Evolutionary conservation across 2,329 filamentous ascomycete genomes (phyloP), one percentile per base, ranked within the genome.

Genomic region (Aspergillus chevalieri): DNA sequence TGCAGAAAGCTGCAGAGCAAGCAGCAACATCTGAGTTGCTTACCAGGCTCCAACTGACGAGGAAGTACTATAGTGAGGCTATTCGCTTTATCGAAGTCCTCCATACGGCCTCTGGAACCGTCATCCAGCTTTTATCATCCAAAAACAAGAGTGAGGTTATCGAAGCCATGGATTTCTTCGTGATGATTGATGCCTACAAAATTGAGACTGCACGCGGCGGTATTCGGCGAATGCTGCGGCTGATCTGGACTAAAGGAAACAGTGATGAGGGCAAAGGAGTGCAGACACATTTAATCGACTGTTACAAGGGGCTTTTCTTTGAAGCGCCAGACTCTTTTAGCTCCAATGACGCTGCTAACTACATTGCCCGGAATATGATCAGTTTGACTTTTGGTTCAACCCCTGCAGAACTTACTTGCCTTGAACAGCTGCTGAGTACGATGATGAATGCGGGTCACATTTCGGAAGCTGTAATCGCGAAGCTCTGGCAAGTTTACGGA

Each of bases 221-320:
- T 50, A 97, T 98, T 63, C 83, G 92, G 51, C 86, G 90, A 50
- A 98, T 98, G 93, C 78, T 98, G 55, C 85, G 92, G 47, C 78
- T 98, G 17, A 98, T 98, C 68, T 98, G 93, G 93, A 98, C 93
- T 56, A 98, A 98, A 73, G 92, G 93, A 59, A 98, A 97, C 72
- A 97, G 90, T 61, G 93, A 98, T 63, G 94, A 98, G 76, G 93
- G 94, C 61, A 98, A 97, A 73, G 93, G 93, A 49, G 91, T 98
- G 2, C 94, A 98, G 66, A 88, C 87, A 2, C 93, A 98, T 69
- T 78, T 98, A 26, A 95, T 98, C 57, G 93, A 98, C 59, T 95
- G 89, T 68, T 98, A 98, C 75, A 93, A 87, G 65, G 84, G 89
- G 17, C 81, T 98, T 1, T 98, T 97, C 72, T 98, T 98, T 61